Evolutionary conservation across 1,284 basidiomycete species (phyloP), one percentile per base, ranked within the genome.

Genomic region (Marasmius fiardii): DNA sequence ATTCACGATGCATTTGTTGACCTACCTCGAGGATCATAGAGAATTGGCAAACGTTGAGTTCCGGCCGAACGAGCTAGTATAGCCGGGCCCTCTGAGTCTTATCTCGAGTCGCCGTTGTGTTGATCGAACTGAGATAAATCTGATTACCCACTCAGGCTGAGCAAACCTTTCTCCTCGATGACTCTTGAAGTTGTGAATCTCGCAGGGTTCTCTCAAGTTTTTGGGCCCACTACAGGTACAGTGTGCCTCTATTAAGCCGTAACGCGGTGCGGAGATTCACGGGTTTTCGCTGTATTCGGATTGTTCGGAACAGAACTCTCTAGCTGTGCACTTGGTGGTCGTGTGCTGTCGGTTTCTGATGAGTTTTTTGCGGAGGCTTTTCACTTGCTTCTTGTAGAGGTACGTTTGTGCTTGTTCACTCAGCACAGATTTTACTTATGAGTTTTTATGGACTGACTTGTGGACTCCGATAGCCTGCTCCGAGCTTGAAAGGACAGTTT

Each of bases 341-440:
- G 79, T 55, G 78, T 98, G 59, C 70, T 90, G 31, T 77, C 81
- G 7, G 86, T 90, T 54, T 97, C 93, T 4, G 96, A 99, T 71
- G 95, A 99, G 62, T 99, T 98, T 78, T 99, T 99, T 66, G 94
- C 93, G 10, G 85, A 88, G 61, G 93, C 92, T 0, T 81, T 76
- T 58, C 89, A 97, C 71, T 78, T 99, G 21, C 80, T 99, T 61
- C 83, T 92, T 59, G 86, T 90, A 37, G 83, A 87, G 71, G 94
- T 93, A 61, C 65, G 81, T 67, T 26, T 20, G 24, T 3, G 18
- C 23, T 10, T 14, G 43, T 54, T 39, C 37, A 26, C 47, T 52
- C 53, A 20, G 48, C 39, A 48, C 37, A 52, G 31, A 33, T 39
- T 28, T 37, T 20, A 24, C 54, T 23, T 44, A 31, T 28, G 43